Evolutionary conservation across 805 yeast species (phyloP).

Genomic region (Barnettozyma vustinii): DNA sequence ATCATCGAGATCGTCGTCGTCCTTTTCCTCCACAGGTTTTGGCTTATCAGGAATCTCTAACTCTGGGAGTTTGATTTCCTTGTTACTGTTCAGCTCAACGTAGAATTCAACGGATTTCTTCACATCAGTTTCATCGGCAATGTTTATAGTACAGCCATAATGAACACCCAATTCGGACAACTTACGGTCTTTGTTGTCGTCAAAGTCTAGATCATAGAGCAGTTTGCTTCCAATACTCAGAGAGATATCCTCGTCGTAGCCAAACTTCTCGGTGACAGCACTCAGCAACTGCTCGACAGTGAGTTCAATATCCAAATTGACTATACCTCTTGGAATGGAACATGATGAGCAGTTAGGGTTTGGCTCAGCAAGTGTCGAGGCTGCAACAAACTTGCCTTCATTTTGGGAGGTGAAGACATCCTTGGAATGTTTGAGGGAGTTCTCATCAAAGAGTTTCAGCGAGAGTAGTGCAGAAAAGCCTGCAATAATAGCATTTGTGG

Average conservation of each 20-base stretch:
- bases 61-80: slow-evolving; percentile 27
- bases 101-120: slow-evolving; percentile 60
- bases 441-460: slow-evolving; percentile 41
- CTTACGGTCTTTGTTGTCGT: slow-evolving; percentile 55
- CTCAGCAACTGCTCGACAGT: slow-evolving; percentile 51
- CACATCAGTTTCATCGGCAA: slow-evolving; percentile 77
- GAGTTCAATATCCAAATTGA: slow-evolving; percentile 30
- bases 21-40: slow-evolving; percentile 15
- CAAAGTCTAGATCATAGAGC: slow-evolving; percentile 82
- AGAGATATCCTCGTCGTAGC: slow-evolving; percentile 50
- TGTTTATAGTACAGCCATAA: slow-evolving; percentile 57
- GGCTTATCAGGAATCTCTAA: slow-evolving; percentile 28
- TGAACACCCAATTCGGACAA: slow-evolving; percentile 49
- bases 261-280: slow-evolving; percentile 41
- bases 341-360: slow-evolving; percentile 70
- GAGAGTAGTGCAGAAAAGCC: slow-evolving; percentile 81
- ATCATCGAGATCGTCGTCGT: slow-evolving; percentile 20
- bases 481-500: slow-evolving; percentile 92
- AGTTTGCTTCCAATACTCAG: slow-evolving; percentile 52
- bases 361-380: slow-evolving; percentile 58
- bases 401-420: slow-evolving; percentile 50
- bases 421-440: slow-evolving; percentile 30
- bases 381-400: slow-evolving; percentile 58
- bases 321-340: slow-evolving; percentile 47
- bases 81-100: slow-evolving; percentile 28